These are phyloP conservation scores for Russula sp. DNA, from an alignment of 768 basidiomycete genomes.

Conservation along the genomic window DNA sequence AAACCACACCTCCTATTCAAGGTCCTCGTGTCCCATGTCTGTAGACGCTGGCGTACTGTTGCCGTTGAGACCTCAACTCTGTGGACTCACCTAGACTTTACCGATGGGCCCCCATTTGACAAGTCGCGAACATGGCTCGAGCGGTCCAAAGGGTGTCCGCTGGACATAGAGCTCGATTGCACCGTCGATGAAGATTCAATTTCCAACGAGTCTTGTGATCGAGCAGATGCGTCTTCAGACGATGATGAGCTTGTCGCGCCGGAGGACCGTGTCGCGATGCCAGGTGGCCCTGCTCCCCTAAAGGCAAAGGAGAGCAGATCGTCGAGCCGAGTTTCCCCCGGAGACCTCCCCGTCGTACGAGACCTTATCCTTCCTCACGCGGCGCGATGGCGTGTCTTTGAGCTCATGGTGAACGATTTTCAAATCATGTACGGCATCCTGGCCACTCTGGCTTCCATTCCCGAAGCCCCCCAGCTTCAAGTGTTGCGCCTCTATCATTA, in stretches of 20 bases:
- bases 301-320: neutral
- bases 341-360: constrained; percentile 26
- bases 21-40: constrained; percentile 54
- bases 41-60: constrained; percentile 48
- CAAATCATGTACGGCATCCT: constrained; percentile 42
- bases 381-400: constrained; percentile 45
- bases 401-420: constrained; percentile 41
- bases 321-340: constrained; percentile 9
- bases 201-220: constrained; percentile 11
- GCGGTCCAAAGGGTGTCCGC: constrained; percentile 46
- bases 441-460: constrained; percentile 34
- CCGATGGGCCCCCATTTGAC: constrained; percentile 36
- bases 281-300: constrained; percentile 15
- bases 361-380: constrained; percentile 45
- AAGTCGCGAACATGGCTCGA: constrained; percentile 40
- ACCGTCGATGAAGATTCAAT: constrained; percentile 20
- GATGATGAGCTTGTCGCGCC: constrained; percentile 5
- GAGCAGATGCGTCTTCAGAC: neutral
- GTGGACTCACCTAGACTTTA: constrained; percentile 46
- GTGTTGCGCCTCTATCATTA: constrained; percentile 48
- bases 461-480: constrained; percentile 48
- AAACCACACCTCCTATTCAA: constrained; percentile 34
- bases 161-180: constrained; percentile 43
- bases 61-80: constrained; percentile 47
- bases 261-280: constrained; percentile 17